Conservation (phyloP, 1,284 basidiomycete species). For the Schizophyllum amplum region DNA sequence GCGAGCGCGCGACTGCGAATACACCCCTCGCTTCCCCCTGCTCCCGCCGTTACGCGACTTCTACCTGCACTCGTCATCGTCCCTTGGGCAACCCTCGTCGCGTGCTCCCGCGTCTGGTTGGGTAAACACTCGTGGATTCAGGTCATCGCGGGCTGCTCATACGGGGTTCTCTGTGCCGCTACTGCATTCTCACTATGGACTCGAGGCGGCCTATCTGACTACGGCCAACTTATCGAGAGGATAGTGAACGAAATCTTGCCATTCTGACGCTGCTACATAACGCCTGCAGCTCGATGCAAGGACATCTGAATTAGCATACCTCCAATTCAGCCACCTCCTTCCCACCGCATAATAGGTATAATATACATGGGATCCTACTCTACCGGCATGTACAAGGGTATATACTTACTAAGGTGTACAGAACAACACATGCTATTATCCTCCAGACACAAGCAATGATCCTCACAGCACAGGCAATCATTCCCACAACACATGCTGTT, state of each 20-base stretch:
- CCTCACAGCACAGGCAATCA: too few relatives aligned
- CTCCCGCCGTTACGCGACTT: conserved; percentile 25
- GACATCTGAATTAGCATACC: background rate
- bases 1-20: conserved; percentile 43
- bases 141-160: background rate
- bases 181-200: background rate
- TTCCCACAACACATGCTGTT: too few relatives aligned
- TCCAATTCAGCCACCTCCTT: background rate
- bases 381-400: background rate
- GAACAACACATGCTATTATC: too few relatives aligned
- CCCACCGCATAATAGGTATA: background rate
- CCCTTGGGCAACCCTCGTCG: conserved; percentile 48
- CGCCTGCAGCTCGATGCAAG: too few relatives aligned
- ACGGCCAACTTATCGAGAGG: background rate
- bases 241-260: background rate
- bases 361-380: background rate
- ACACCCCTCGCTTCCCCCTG: conserved; percentile 30
- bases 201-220: background rate
- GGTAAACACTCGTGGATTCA: background rate
- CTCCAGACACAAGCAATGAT: too few relatives aligned
- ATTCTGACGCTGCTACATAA: background rate
- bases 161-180: conserved; percentile 8
- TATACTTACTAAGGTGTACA: too few relatives aligned
- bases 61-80: conserved; percentile 38
- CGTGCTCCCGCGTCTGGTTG: conserved; percentile 59